These are phyloP conservation scores for Iris macrosiphon DNA, from an alignment of 106 monocot species.

Conservation along the genomic window DNA sequence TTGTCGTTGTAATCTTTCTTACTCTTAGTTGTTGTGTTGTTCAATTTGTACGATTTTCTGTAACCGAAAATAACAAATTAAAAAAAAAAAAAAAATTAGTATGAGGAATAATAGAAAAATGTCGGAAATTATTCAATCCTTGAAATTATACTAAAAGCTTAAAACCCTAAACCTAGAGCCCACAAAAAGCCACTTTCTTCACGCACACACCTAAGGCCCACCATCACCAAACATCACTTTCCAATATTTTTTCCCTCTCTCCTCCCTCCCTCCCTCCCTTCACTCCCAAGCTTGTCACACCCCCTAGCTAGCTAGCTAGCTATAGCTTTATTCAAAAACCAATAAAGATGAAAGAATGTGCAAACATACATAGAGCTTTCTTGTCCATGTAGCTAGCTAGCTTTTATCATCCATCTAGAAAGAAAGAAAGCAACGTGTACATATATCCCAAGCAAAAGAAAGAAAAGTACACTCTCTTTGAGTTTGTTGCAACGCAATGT, in stretches of 20 bases:
- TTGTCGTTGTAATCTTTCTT: no score
- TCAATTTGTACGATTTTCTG: no score
- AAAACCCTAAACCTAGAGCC: slow-evolving; percentile 24
- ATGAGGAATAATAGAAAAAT: no score
- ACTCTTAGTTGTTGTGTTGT: no score
- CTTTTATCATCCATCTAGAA: slow-evolving; percentile 15
- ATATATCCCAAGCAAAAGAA: slow-evolving; percentile 4
- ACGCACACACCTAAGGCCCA: slow-evolving; percentile 22
- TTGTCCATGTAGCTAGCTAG: no score
- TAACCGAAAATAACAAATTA: no score
- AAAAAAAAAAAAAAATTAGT: no score
- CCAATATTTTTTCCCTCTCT: slow-evolving; percentile 14
- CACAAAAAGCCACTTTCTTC: slow-evolving; percentile 43
- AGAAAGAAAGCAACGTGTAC: no score
- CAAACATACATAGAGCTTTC: neutral
- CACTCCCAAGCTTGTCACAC: slow-evolving; percentile 50
- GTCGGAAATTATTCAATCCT: no score
- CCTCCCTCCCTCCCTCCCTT: slow-evolving; percentile 28
- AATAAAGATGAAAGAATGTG: slow-evolving; percentile 22
- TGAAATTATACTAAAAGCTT: slow-evolving; percentile 17
- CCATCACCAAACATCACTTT: slow-evolving; percentile 45
- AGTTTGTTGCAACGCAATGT: no score
- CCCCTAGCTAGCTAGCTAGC: no score
- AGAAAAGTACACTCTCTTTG: no score
- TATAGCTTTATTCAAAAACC: slow-evolving; percentile 26